Percentiles rank a stretch among this genome's conserved stretches.
Evolutionary conservation across 257 asterid species (phyloP).

Genomic region (Salvia splendens): DNA sequence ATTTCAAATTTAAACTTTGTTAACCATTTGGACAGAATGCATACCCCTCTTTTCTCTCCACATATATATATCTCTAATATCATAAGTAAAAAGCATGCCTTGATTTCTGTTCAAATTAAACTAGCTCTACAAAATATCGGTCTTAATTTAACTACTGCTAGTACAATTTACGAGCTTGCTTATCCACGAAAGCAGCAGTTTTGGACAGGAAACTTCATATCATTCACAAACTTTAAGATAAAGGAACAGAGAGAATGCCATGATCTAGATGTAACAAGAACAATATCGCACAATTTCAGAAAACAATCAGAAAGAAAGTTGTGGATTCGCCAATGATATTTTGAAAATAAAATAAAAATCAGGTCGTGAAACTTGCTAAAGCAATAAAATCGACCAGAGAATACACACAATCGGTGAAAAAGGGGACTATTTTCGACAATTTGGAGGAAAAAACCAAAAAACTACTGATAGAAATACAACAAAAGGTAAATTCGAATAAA

Average conservation of each 20-base stretch:
- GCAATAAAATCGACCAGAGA: background rate
- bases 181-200: background rate
- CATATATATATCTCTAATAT: background rate
- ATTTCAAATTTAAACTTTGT: background rate
- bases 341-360: background rate
- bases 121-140: background rate
- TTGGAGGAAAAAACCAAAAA: background rate
- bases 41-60: background rate
- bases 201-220: background rate
- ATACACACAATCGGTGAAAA: background rate
- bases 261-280: constrained; percentile 13
- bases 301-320: background rate
- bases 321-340: background rate
- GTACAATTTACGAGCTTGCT: background rate
- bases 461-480: background rate
- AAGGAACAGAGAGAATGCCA: background rate
- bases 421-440: background rate
- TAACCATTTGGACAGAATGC: background rate
- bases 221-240: background rate
- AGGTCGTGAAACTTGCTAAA: constrained; percentile 8
- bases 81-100: background rate
- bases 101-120: background rate
- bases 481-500: background rate
- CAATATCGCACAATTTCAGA: background rate
- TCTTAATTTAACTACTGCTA: too few species aligned